Base-by-base conservation (phyloP, 345 rosid species). In the Cardamine chenopodiifolia region DNA sequence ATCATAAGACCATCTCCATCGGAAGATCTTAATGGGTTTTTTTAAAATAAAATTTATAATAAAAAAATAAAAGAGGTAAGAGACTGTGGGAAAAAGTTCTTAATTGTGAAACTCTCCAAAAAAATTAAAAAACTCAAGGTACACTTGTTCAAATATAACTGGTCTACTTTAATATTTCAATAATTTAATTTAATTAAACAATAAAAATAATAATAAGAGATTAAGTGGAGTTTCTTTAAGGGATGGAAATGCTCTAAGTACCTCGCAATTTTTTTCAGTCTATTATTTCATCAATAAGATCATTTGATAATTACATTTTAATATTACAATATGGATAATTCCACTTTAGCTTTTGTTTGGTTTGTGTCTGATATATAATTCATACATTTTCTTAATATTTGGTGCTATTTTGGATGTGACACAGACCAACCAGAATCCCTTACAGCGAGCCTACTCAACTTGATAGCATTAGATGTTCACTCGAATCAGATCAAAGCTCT, bases 381-480 rank as follows among this genome's bases (percentile, higher is more conserved):
- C 19, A 26, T 15, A 31, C 14, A 4, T 5, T 57, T 58, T 18
- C 26, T 34, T 18, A 58, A 32, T 1, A 35, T 12, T 60, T 35
- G 26, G 14, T 20, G 10, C 5, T 44, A 15, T 10, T 70, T 49
- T 13, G 17, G 32, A 28, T 65, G 44, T 45, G 63, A 57, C 81
- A 49, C 86, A 93, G 97, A 85, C 23, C 31, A 88, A 82, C 94
- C 96, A 17, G 98, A 93, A 73, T 93, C 98, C 0, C 67, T 91
- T 25, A 86, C 85, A 17, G 97, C 96, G 8, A 87, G 97, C 81
- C 76, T 93, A 70, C 82, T 93, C 22, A 93, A 93, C 70, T 71
- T 88, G 76, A 82, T 84, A 78, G 89, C 79, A 74, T 67, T 93
- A 76, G 98, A 93, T 69, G 90, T 82, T 66, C 96, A 85, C 78